Evolutionary conservation across 257 asterid species (phyloP), one percentile per base, ranked within the genome.

Genomic region (Verbascum thapsus): DNA sequence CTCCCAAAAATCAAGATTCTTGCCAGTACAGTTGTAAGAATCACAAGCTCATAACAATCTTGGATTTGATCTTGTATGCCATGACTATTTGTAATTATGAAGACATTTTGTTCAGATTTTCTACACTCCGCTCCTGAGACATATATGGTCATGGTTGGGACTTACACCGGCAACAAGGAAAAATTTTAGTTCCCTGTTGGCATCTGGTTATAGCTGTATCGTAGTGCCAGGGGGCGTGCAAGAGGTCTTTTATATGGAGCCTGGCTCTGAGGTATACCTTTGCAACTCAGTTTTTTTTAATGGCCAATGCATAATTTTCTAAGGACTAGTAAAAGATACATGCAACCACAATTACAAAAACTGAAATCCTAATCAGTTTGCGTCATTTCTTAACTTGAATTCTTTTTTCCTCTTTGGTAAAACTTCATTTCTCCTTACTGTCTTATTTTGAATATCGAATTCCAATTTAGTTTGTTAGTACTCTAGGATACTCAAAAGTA

Each of bases 91-190:
- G 16, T 77, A 32, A 72, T 43, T 17, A 58, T 41, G 38, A 34
- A 37, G 53, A 67, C 58, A 62, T 12, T 43, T 53, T 72, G 54
- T 44, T 47, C 82, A 94, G 99, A 95, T 94, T 23, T 94, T 94
- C 74, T 85, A 84, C 73, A 78, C 91, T 38, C 99, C 99, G 51
- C 78, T 94, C 83, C 20, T 94, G 90, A 81, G 99, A 77, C 99
- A 94, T 72, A 55, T 90, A 77, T 90, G 99, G 99, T 70, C 97
- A 0, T 94, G 99, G 99, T 71, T 86, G 74, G 97, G 97, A 74
- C 82, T 90, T 70, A 6, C 96, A 53, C 75, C 96, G 18, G 97
- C 95, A 49, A 66, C 96, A 4, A 87, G 88, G 81, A 78, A 84
- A 58, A 82, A 53, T 37, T 90, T 87, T 51, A 22, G 23, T 58